Percentiles rank a stretch among this genome's conserved stretches.
Evolutionary conservation across 2,329 filamentous ascomycete species (phyloP).

Genomic region (Allantophomopsis lycopodina): DNA sequence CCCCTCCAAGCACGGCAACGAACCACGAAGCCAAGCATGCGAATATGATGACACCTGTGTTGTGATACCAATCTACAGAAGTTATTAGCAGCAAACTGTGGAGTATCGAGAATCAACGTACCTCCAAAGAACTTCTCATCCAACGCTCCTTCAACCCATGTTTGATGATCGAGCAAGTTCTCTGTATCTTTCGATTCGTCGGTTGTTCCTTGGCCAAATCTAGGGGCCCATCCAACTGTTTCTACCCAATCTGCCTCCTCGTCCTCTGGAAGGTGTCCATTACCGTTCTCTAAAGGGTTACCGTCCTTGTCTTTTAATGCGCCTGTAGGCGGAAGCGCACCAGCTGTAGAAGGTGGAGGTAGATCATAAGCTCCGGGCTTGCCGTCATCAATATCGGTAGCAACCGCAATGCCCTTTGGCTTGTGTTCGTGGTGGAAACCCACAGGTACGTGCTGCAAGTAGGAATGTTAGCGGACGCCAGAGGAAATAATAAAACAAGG

Average conservation of each 20-base stretch:
- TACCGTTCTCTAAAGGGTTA: conserved; percentile 32
- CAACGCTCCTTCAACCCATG: conserved; percentile 70
- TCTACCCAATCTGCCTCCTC: conserved; percentile 39
- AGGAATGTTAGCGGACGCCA: conserved; percentile 1
- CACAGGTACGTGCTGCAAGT: conserved; percentile 44
- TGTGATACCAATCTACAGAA: conserved; percentile 89
- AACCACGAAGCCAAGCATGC: conserved; percentile 86
- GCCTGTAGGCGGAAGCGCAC: conserved; percentile 39
- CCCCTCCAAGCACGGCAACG: conserved; percentile 77
- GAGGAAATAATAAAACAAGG: conserved; percentile 2
- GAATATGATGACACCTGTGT: conserved; percentile 86
- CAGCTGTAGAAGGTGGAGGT: conserved; percentile 58
- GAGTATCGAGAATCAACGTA: conserved; percentile 22
- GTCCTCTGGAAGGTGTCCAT: conserved; percentile 28
- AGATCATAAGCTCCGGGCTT: conserved; percentile 60
- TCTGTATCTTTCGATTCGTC: conserved; percentile 34
- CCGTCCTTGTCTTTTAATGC: conserved; percentile 31
- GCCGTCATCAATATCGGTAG: conserved; percentile 68
- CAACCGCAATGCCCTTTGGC: conserved; percentile 54
- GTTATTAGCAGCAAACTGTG: conserved; percentile 4
- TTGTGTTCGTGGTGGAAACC: conserved; percentile 47
- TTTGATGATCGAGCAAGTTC: conserved; percentile 75
- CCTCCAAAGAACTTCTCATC: conserved; percentile 86
- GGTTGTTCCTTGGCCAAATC: conserved; percentile 57
- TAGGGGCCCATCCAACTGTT: conserved; percentile 76